Evolutionary conservation across 768 basidiomycete species (phyloP), one percentile per base, ranked within the genome.

Genomic region (Suillus placidus): DNA sequence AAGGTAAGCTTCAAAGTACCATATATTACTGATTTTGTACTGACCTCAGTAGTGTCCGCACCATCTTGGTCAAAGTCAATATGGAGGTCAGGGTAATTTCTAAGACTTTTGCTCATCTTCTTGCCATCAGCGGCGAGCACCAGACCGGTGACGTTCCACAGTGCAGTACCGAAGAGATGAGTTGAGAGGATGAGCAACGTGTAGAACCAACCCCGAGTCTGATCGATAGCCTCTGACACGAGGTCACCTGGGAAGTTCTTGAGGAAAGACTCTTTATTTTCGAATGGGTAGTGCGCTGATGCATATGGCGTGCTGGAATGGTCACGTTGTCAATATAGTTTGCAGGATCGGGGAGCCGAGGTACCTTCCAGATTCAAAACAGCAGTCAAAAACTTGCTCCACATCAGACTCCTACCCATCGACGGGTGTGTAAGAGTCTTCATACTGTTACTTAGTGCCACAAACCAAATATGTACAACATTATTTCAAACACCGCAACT

Each of bases 191-290:
- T 95, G 49, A 99, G 87, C 16, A 99, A 80, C 3, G 97, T 99
- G 81, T 99, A 99, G 86, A 99, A 99, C 97, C 97, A 99, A 30
- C 97, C 97, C 71, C 97, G 88, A 34, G 97, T 99, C 79, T 99
- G 97, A 77, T 99, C 97, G 68, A 99, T 97, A 72, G 96, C 97
- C 78, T 99, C 97, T 7, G 93, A 97, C 35, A 99, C 90, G 76
- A 99, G 99, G 73, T 99, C 92, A 4, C 96, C 97, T 2, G 97
- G 97, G 82, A 93, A 96, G 9, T 87, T 88, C 9, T 79, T 80
- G 74, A 95, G 89, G 73, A 97, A 97, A 49, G 87, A 80, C 37
- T 93, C 91, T 77, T 92, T 90, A 79, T 99, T 98, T 79, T 99
- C 97, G 77, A 99, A 99, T 13, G 97, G 97, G 83, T 97, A 99